phyloP scores from a whole-genome alignment of 345 rosid genomes.

The Salix purpurea region DNA sequence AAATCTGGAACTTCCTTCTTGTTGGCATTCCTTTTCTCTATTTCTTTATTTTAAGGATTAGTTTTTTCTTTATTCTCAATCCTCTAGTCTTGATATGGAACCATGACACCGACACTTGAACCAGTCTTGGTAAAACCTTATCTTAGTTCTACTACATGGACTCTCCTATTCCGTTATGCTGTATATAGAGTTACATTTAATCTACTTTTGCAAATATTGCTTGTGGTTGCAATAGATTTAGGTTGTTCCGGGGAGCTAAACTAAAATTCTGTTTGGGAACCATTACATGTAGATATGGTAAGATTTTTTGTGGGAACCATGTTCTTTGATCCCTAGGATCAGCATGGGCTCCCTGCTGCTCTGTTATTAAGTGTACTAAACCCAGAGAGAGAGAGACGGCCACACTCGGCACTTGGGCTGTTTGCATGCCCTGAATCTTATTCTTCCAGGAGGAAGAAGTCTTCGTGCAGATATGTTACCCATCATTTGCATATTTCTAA shows the following conservation, averaged over 20 bases:
- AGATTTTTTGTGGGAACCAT: not conserved
- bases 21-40: too few species aligned
- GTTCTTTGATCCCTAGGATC: not conserved
- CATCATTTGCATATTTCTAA: not conserved
- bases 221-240: not conserved
- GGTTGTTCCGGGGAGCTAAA: not conserved
- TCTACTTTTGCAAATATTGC: not conserved
- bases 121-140: too few species aligned
- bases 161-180: too few species aligned
- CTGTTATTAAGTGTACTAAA: not conserved
- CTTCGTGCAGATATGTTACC: not conserved
- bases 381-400: not conserved
- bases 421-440: not conserved
- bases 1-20: too few species aligned
- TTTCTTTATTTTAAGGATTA: too few species aligned
- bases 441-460: not conserved
- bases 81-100: not conserved
- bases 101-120: too few species aligned
- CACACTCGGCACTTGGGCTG: not conserved
- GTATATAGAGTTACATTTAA: too few species aligned
- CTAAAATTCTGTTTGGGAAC: not conserved
- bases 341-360: not conserved
- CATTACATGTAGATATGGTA: not conserved
- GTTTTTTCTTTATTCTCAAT: not conserved
- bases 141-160: too few species aligned